Evolutionary conservation across 176 grass and related monocot genomes (phyloP).

Genomic region (Carex myosuroides): DNA sequence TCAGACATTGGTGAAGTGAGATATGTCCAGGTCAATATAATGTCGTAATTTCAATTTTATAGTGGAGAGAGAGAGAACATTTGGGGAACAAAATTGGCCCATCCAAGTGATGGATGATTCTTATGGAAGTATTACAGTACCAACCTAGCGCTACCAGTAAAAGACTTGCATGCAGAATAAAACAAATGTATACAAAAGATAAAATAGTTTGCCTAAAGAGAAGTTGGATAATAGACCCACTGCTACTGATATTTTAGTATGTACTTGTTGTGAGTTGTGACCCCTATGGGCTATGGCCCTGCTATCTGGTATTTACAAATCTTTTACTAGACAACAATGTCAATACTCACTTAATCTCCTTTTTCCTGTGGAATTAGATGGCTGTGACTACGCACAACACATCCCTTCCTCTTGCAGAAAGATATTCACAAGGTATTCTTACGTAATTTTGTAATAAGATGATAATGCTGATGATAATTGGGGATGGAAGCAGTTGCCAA

Average conservation of each 20-base stretch:
- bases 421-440: constrained; percentile 76
- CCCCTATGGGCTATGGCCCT: background rate
- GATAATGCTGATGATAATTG: background rate
- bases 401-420: constrained; percentile 63
- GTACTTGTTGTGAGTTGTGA: background rate
- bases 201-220: background rate
- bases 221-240: background rate
- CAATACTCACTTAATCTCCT: background rate
- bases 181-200: background rate
- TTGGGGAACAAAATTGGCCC: background rate
- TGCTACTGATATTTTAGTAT: background rate
- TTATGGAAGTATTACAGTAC: background rate
- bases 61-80: background rate
- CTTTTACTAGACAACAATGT: background rate
- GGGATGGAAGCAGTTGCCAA: background rate
- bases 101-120: background rate
- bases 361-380: constrained; percentile 41
- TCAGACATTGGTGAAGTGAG: constrained; percentile 67
- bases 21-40: constrained; percentile 79
- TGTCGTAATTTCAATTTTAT: constrained; percentile 23
- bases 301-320: background rate
- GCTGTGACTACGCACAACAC: constrained; percentile 93
- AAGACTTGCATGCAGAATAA: background rate
- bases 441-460: background rate
- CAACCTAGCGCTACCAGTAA: background rate